Evolutionary conservation across 1,284 basidiomycete species (phyloP).

Genomic region (Wolfiporia cocos): DNA sequence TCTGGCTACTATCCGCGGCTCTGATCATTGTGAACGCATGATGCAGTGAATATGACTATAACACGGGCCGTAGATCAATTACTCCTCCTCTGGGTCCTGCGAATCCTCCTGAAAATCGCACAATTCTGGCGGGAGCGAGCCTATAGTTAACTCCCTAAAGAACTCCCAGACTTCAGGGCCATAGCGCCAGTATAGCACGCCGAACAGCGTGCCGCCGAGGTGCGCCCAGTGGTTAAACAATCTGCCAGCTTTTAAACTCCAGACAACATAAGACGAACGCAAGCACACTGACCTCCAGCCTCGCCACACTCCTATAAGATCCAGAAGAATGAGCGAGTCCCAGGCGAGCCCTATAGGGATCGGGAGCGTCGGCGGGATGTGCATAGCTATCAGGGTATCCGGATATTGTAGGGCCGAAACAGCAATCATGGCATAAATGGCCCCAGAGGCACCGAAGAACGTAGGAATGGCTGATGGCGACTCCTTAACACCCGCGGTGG

Average conservation of each 20-base stretch:
- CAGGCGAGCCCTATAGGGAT: slow-evolving; percentile 78
- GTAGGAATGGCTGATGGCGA: no score
- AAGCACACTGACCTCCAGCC: slow-evolving; percentile 70
- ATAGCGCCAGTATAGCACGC: slow-evolving; percentile 57
- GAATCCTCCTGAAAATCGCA: neutral
- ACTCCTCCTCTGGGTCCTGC: neutral
- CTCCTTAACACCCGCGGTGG: slow-evolving; percentile 22
- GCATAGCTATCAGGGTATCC: slow-evolving; percentile 66
- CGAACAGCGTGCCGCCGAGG: slow-evolving; percentile 75
- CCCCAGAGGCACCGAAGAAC: slow-evolving; percentile 80
- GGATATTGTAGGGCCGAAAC: slow-evolving; percentile 80
- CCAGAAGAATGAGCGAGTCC: slow-evolving; percentile 62
- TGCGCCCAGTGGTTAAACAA: slow-evolving; percentile 80
- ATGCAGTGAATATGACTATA: no score
- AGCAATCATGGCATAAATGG: slow-evolving; percentile 75
- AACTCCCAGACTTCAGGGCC: slow-evolving; percentile 52
- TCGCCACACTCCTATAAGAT: slow-evolving; percentile 67
- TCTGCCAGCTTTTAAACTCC: slow-evolving; percentile 16
- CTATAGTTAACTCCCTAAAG: slow-evolving; percentile 1
- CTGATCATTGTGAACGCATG: no score
- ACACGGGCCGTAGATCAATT: no score
- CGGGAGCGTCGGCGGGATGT: slow-evolving; percentile 74
- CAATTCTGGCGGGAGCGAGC: slow-evolving; percentile 1
- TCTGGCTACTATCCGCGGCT: no score
- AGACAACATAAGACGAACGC: neutral